Base-by-base conservation (phyloP, 768 basidiomycete species). In the Coprinellus micaceus region DNA sequence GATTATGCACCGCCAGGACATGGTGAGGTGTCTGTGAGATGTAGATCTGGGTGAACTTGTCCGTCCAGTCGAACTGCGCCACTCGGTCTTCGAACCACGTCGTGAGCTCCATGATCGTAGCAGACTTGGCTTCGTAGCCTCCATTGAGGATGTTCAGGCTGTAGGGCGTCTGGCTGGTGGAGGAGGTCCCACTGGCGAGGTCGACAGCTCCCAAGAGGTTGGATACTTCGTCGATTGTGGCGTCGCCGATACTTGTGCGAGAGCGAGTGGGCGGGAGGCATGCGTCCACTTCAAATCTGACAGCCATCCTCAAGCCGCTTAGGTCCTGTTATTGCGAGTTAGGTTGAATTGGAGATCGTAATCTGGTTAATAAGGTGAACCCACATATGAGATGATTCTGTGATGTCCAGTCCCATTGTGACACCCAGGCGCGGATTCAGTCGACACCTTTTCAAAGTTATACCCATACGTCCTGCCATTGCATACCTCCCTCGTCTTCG, bases 1-100 rank as follows among this genome's bases (percentile, higher is more conserved):
- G 66, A 13, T 71, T 63, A 64, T 90, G 88, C 40, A 79, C 69
- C 0, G 79, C 88, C 52, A 88, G 70, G 63, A 81, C 84, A 56
- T 84, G 76, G 61, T 82, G 77, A 1, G 77, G 70, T 0, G 85
- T 89, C 64, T 85, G 84, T 4, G 89, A 88, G 53, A 91, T 77
- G 64, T 79, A 85, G 12, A 89, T 69, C 64, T 89, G 88, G 0
- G 83, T 81, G 65, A 83, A 88, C 1, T 73, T 70, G 12, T 87
- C 84, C 26, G 63, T 71, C 86, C 86, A 89, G 62, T 85, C n/a
- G n/a, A n/a, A n/a, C n/a, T n/a, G n/a, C n/a, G n/a, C n/a, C n/a
- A n/a, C n/a, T n/a, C n/a, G n/a, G n/a, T n/a, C n/a, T n/a, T n/a
- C n/a, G n/a, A n/a, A n/a, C n/a, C n/a, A n/a, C n/a, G n/a, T n/a